Evolutionary conservation across 1,284 basidiomycete species (phyloP).

Genomic region (Apiotrichum laibachii): DNA sequence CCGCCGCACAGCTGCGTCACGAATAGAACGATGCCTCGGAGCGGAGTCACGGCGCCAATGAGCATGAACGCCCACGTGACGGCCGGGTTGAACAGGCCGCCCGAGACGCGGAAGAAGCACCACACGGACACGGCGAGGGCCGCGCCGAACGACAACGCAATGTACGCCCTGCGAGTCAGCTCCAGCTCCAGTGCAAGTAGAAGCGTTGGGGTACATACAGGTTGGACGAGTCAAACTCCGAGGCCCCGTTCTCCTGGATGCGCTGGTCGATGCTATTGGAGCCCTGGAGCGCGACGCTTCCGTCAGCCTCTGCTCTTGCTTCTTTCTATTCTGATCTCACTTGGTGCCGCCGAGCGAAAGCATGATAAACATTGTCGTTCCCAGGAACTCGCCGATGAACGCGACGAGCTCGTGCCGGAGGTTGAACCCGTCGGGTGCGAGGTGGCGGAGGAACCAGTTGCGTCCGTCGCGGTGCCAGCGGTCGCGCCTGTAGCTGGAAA

Average conservation of each 20-base stretch:
- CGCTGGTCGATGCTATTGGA: constrained; percentile 40
- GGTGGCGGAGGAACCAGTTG: too few relatives aligned
- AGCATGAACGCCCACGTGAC: constrained; percentile 53
- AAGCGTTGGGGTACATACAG: constrained; percentile 24
- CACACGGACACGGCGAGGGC: constrained; percentile 51
- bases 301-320: too few relatives aligned
- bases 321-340: too few relatives aligned
- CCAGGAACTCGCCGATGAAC: constrained; percentile 54
- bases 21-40: constrained; percentile 49
- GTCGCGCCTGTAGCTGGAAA: too few relatives aligned
- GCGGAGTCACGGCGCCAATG: constrained; percentile 51
- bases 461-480: too few relatives aligned
- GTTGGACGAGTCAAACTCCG: constrained; percentile 43
- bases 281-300: constrained; percentile 43
- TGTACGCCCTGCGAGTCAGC: constrained; percentile 49
- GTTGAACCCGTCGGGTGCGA: background rate
- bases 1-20: constrained; percentile 53
- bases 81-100: constrained; percentile 54
- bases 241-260: constrained; percentile 29
- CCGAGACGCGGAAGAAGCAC: constrained; percentile 53
- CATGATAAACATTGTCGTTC: constrained; percentile 53
- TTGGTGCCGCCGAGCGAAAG: constrained; percentile 51
- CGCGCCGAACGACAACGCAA: constrained; percentile 54
- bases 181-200: constrained; percentile 20
- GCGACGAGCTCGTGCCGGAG: constrained; percentile 45